A percentile compares a stretch with the other conserved stretches of the same genome.
These are phyloP conservation scores for Sporothrix pseudoabietina DNA, from an alignment of 2,329 filamentous ascomycete genomes.

Conservation along the genomic window DNA sequence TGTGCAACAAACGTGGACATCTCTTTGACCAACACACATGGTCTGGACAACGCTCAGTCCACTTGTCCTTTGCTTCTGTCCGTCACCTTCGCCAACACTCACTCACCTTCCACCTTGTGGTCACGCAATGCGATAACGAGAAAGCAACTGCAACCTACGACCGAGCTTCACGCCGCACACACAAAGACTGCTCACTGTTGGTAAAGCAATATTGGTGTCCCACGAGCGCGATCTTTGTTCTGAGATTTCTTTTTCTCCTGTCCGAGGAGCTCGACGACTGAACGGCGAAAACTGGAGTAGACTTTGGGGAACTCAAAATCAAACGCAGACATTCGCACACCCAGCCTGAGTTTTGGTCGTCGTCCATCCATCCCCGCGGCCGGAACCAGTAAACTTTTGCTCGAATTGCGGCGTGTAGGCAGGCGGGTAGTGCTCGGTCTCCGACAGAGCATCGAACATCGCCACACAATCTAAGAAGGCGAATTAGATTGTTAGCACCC, in stretches of 20 bases:
- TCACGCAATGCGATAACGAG: conserved; percentile 20
- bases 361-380: not conserved
- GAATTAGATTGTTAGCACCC: not conserved
- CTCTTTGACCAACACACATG: not conserved
- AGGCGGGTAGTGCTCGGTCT: not conserved
- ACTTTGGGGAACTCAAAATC: not conserved
- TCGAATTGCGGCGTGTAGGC: not conserved
- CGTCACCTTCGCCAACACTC: not conserved
- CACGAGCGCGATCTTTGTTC: not conserved
- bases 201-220: not conserved
- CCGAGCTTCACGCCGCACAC: not conserved
- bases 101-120: conserved; percentile 7
- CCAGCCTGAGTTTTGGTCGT: not conserved
- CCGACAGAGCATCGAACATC: not conserved
- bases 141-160: conserved; percentile 2
- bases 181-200: not conserved
- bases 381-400: not conserved
- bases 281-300: not conserved
- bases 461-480: not conserved
- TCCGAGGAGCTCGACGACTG: not conserved
- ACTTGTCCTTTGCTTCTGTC: not conserved
- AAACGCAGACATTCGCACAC: not conserved
- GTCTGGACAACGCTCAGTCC: too few species aligned
- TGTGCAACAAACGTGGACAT: conserved; percentile 10
- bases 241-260: not conserved